Base-by-base conservation (phyloP, 352 stramenopile species). In the Pythium periplocum region DNA sequence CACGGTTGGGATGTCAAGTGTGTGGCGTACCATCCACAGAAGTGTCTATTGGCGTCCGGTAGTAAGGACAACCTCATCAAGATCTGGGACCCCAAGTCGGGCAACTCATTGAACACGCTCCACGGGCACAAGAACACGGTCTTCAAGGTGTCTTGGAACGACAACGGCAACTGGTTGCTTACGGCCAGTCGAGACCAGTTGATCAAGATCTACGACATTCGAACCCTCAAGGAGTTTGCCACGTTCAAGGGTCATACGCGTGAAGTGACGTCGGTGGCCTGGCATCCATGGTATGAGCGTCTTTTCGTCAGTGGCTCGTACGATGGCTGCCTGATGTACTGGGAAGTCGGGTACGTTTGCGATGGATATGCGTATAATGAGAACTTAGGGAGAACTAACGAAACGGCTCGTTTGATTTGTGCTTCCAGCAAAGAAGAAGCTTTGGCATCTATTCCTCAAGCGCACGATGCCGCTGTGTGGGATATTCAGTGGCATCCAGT, bases 121-220 rank as follows among this genome's bases (percentile, higher is more conserved):
- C 97, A 98, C 66, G 96, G 96, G 26, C 96, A 99, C 79, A 98
- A 98, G 72, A 98, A 98, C 71, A 98, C 96, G 36, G 96, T 98
- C 36, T 98, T 98, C 36, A 98, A 98, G 54, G 87, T 98, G 32
- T 77, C 88, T 36, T 99, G 96, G 96, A 99, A 99, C 71, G 76
- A 91, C 31, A 99, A 99, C 66, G 96, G 95, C 32, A 98, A 99
- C 75, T 99, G 96, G 96, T 58, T 99, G 50, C 74, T 98, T 33
- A 99, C 95, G 39, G 90, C 89, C 8, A 98, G 87, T 74, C 78
- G 95, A n/a, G 97, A 99, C 76, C 95, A 99, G 61, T 71, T 98
- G 38, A 98, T 99, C 57, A 98, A 98, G 71, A 81, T 99, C 38
- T 99, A 98, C 70, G 97, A 99, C 66, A 98, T 99, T 54, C 90